Conservation (phyloP, 768 basidiomycete species). For the Leccinum rimulosum region DNA sequence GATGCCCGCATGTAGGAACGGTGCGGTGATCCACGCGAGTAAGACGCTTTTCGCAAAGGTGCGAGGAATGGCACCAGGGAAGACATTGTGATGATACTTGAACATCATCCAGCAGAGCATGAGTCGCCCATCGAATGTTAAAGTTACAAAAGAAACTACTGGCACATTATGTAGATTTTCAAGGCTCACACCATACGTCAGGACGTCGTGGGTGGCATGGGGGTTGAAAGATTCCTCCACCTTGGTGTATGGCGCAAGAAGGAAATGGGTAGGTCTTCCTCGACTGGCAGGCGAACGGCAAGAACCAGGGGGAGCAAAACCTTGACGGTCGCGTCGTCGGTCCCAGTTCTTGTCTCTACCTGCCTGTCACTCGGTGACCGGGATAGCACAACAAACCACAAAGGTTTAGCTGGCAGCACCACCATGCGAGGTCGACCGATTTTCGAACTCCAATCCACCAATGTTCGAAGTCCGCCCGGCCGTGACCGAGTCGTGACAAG, state of each 20-base stretch:
- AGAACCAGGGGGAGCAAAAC: too few relatives aligned
- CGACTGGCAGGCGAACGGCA: too few relatives aligned
- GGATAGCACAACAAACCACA: too few relatives aligned
- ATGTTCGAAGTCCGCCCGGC: too few relatives aligned
- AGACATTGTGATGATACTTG: conserved; percentile 88
- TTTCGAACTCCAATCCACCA: too few relatives aligned
- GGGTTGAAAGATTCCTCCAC: conserved; percentile 98
- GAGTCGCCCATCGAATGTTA: conserved; percentile 7
- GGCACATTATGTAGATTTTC: conserved; percentile 48
- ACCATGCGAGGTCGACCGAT: too few relatives aligned
- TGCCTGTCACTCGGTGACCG: too few relatives aligned
- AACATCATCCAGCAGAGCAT: not conserved
- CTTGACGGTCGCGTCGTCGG: too few relatives aligned
- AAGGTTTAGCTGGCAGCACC: too few relatives aligned
- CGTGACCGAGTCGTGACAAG: too few relatives aligned
- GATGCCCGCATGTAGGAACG: conserved; percentile 44
- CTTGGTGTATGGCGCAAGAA: conserved; percentile 87
- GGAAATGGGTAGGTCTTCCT: conserved; percentile 68
- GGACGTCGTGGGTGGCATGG: conserved; percentile 85
- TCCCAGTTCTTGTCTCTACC: too few relatives aligned
- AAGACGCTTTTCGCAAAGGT: conserved; percentile 79
- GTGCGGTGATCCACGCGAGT: conserved; percentile 56
- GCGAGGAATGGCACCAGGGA: conserved; percentile 87
- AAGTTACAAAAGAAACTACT: conserved; percentile 22
- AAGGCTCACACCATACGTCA: conserved; percentile 64